Percentiles rank a stretch among this genome's conserved stretches.
Conservation (phyloP, 2,329 filamentous ascomycete genomes). For the Sporothrix pallida region DNA sequence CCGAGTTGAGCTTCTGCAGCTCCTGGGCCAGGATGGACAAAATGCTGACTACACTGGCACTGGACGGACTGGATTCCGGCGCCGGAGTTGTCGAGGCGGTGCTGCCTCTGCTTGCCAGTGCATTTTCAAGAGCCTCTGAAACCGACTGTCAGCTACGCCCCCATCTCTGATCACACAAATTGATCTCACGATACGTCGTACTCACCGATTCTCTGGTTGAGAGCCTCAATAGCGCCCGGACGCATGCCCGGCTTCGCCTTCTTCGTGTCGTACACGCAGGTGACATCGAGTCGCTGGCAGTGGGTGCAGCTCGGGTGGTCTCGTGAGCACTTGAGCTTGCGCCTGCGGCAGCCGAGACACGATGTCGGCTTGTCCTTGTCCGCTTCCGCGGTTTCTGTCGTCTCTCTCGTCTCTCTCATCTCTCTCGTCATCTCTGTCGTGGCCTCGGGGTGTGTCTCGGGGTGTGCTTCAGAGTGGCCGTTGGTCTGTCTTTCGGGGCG, state of each 20-base stretch:
- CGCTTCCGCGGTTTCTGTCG: background rate
- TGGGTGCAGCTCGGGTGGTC: constrained; percentile 36
- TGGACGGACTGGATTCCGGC: background rate
- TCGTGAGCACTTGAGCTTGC: constrained; percentile 38
- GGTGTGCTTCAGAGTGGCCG: too few species aligned
- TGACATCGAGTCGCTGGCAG: constrained; percentile 34
- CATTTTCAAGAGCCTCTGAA: constrained; percentile 34
- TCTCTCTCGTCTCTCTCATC: background rate
- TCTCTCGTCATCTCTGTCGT: background rate
- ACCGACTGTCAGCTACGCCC: too few species aligned
- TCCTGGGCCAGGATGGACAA: constrained; percentile 34
- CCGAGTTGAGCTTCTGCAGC: constrained; percentile 31
- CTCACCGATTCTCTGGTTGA: constrained; percentile 34
- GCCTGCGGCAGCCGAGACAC: constrained; percentile 35
- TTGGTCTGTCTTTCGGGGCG: background rate
- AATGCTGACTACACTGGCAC: constrained; percentile 22
- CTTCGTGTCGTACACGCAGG: constrained; percentile 33
- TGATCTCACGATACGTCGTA: too few species aligned
- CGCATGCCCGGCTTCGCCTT: constrained; percentile 38
- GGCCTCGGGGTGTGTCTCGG: background rate
- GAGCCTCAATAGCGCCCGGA: constrained; percentile 36
- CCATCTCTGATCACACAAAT: too few species aligned
- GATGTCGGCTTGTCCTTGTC: constrained; percentile 26
- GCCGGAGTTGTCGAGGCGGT: background rate
- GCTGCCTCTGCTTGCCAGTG: background rate